Conservation (phyloP, 2,329 filamentous ascomycete genomes). For the Plenodomus tracheiphilus region DNA sequence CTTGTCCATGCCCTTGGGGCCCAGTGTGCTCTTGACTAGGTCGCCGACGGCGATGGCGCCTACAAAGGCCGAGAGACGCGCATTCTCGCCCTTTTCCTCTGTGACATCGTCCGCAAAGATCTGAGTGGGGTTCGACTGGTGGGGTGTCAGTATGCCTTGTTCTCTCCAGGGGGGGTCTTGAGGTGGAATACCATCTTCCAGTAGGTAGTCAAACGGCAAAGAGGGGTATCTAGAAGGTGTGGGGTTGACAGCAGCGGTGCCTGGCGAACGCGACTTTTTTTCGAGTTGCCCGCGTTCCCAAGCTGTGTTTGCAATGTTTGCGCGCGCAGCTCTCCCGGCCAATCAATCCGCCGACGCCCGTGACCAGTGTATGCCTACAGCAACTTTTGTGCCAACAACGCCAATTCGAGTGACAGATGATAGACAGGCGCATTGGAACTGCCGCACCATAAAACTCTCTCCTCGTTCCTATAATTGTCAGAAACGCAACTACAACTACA, state of each 20-base stretch:
- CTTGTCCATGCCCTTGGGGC: conserved; percentile 99
- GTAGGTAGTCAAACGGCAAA: conserved; percentile 23
- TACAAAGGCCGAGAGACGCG: conserved; percentile 95
- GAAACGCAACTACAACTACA: background rate
- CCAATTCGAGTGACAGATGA: background rate
- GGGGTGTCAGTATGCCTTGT: conserved; percentile 21
- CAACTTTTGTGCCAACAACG: conserved; percentile 11
- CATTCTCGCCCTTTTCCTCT: conserved; percentile 99
- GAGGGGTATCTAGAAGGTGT: conserved; percentile 38
- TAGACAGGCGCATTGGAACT: background rate
- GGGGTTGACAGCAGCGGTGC: conserved; percentile 33
- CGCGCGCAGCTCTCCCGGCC: conserved; percentile 20
- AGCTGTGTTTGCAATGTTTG: conserved; percentile 34
- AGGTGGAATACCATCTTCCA: conserved; percentile 32
- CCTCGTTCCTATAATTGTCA: background rate
- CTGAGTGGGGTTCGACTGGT: conserved; percentile 76
- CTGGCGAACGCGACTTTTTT: conserved; percentile 40
- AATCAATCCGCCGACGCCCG: conserved; percentile 20
- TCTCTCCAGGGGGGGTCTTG: too few species aligned
- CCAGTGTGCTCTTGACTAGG: conserved; percentile 93
- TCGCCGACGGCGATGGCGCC: conserved; percentile 98
- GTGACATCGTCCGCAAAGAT: conserved; percentile 97
- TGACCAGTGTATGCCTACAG: conserved; percentile 22
- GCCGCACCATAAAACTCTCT: background rate
- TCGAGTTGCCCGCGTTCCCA: conserved; percentile 26